phyloP scores from a whole-genome alignment of 1,284 basidiomycete genomes.

The Rhizoctonia solani region DNA sequence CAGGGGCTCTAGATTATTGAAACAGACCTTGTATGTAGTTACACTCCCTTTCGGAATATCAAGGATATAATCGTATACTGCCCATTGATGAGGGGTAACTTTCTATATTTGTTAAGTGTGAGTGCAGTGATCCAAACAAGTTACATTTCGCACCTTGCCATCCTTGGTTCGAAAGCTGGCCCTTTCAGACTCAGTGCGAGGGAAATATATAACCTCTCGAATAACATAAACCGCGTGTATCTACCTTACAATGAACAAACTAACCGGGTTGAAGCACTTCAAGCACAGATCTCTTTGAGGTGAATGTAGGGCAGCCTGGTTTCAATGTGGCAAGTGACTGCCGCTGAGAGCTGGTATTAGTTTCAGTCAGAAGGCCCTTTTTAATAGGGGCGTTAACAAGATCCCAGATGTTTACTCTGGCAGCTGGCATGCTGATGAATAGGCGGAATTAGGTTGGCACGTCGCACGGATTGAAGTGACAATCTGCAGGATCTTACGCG shows the following conservation, averaged over 20 bases:
- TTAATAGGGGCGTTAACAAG: not conserved
- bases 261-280: too few relatives aligned
- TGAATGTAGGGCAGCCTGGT: too few relatives aligned
- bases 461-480: too few relatives aligned
- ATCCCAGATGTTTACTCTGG: slow-evolving; percentile 16
- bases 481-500: too few relatives aligned
- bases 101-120: slow-evolving; percentile 30
- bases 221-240: too few relatives aligned
- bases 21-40: slow-evolving; percentile 55
- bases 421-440: not conserved
- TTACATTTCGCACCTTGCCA: slow-evolving; percentile 30
- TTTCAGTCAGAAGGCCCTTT: too few relatives aligned
- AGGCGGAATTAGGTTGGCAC: not conserved
- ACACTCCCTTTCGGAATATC: slow-evolving; percentile 58
- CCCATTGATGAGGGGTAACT: slow-evolving; percentile 61
- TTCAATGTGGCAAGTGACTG: not conserved
- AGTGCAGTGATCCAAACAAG: not conserved
- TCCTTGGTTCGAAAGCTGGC: slow-evolving; percentile 9
- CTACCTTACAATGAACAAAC: too few relatives aligned
- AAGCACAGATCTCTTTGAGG: too few relatives aligned
- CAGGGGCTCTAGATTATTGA: too few relatives aligned
- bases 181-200: slow-evolving; percentile 6
- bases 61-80: slow-evolving; percentile 58
- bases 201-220: too few relatives aligned
- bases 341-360: too few relatives aligned